Evolutionary conservation across 352 stramenopile species (phyloP), one percentile per base, ranked within the genome.

Genomic region (Globisporangium orthogonon): DNA sequence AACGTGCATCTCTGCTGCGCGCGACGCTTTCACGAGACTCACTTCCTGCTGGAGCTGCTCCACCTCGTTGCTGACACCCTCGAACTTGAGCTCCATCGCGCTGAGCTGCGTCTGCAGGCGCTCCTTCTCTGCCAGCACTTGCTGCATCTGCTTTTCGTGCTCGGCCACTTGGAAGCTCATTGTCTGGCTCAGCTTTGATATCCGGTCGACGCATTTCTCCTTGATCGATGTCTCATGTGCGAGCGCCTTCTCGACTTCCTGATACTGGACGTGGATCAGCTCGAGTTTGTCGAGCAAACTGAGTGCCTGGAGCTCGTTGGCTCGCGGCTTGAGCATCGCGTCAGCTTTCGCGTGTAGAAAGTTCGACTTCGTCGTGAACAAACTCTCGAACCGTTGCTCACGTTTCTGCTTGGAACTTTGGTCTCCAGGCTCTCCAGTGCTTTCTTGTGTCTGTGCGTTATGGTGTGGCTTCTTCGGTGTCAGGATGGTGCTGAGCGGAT

Each of bases 151-250:
- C n/a, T 86, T 74, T 45, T 86, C 74, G 46, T 87, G 74, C 54
- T 89, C 76, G 7, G 73, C 58, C 1, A 80, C 69, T 37, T 87
- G 76, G 30, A 82, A 83, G 35, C 68, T 83, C 66, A 89, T 83
- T 1, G 74, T 84, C 45, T 89, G 79, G 44, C 71, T 86, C 14
- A 89, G 63, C 54, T 81, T 77, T 9, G 79, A 81, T 46, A 89
- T 89, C 9, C 76, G 73, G 37, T 83, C 76, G 5, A 86, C 73
- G 41, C 79, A 89, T 39, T 87, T 86, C n/a, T 76, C 65, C 63
- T 89, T 89, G 6, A 86, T 70, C 1, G 73, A 77, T 2, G 58
- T 66, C 28, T 85, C 75, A 31, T 83, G 67, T 11, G 54, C 53
- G 15, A 87, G 56, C 0, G 65, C 58, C 17, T 65, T 66, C 23